Conservation (phyloP, 768 basidiomycete genomes). For the Leccinellum rugosiceps region DNA sequence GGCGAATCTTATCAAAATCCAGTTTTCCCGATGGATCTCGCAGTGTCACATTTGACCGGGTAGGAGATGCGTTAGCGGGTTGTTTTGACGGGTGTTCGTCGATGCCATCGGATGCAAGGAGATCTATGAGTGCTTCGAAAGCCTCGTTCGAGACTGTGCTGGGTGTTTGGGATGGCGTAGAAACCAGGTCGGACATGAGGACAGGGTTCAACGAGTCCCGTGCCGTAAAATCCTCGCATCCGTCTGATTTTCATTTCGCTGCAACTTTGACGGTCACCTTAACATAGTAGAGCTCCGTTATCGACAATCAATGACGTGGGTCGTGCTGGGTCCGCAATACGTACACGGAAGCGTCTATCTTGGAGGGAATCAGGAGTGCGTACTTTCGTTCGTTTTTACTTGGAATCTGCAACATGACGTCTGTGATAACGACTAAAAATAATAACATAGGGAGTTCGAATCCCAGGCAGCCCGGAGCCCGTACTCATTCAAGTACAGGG, state of each 20-base stretch:
- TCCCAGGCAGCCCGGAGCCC: neutral
- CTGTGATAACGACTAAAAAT: too few relatives aligned
- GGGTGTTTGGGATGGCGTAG: conserved; percentile 21
- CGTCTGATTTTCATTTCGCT: too few relatives aligned
- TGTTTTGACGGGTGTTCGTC: conserved; percentile 6
- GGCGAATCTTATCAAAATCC: conserved; percentile 31
- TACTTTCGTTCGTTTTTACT: too few relatives aligned
- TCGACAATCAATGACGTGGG: too few relatives aligned
- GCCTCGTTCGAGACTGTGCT: conserved; percentile 17
- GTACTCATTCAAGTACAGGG: neutral
- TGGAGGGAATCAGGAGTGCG: too few relatives aligned
- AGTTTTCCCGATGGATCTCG: conserved; percentile 30
- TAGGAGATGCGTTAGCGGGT: neutral
- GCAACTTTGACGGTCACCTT: too few relatives aligned
- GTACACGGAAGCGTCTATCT: too few relatives aligned
- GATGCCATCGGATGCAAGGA: conserved; percentile 28
- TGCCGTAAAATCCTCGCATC: neutral
- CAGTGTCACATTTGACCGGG: conserved; percentile 9
- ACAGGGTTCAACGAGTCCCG: neutral
- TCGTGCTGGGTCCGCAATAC: too few relatives aligned
- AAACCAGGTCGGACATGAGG: conserved; percentile 23
- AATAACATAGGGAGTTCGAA: neutral
- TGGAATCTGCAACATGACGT: too few relatives aligned
- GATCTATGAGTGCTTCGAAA: conserved; percentile 30
- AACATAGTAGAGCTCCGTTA: too few relatives aligned